phyloP scores from a whole-genome alignment of 768 basidiomycete genomes.

The Mycena haematopus region DNA sequence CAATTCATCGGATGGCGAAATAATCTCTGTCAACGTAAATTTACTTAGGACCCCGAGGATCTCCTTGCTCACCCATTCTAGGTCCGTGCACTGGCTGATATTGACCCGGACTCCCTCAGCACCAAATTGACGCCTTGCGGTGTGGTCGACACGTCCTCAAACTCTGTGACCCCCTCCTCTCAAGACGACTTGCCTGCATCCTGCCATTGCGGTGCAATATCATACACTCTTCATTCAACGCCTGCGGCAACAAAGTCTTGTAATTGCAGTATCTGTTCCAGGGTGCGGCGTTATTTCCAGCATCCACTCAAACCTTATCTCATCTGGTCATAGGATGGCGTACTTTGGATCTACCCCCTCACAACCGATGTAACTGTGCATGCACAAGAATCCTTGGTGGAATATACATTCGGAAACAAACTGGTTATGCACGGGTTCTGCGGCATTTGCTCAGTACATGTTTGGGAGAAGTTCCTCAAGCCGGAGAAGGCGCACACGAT shows the following conservation, averaged over 20 bases:
- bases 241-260: slow-evolving; percentile 9
- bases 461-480: slow-evolving; percentile 19
- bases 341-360: slow-evolving; percentile 10
- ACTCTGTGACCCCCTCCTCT: not conserved
- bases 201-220: slow-evolving; percentile 12
- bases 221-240: slow-evolving; percentile 9
- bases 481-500: slow-evolving; percentile 11
- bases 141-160: not conserved
- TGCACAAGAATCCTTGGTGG: not conserved
- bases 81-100: slow-evolving; percentile 10
- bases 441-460: slow-evolving; percentile 10
- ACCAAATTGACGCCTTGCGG: not conserved
- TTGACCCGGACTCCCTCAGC: slow-evolving; percentile 6
- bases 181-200: slow-evolving; percentile 3
- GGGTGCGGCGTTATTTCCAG: not conserved
- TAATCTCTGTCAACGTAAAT: slow-evolving; percentile 11
- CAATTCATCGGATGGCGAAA: not conserved
- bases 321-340: slow-evolving; percentile 2
- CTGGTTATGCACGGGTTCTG: slow-evolving; percentile 15
- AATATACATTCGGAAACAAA: slow-evolving; percentile 8
- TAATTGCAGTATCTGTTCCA: slow-evolving; percentile 20
- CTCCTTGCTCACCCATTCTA: not conserved
- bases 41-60: not conserved
- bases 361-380: not conserved
- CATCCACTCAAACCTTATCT: not conserved